phyloP scores from a whole-genome alignment of 345 rosid genomes.

The Euphorbia lathyris region DNA sequence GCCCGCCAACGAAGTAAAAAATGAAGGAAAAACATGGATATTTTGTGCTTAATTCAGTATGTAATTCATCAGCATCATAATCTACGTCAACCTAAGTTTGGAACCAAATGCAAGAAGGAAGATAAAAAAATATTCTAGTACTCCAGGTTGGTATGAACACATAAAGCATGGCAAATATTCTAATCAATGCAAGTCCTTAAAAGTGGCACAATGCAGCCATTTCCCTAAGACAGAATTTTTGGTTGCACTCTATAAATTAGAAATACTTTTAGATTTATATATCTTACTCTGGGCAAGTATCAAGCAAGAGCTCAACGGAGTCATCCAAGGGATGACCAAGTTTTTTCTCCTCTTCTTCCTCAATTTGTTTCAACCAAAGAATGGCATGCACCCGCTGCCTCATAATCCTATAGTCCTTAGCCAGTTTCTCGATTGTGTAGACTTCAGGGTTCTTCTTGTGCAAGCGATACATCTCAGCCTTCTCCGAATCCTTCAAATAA shows the following conservation, averaged over 20 bases:
- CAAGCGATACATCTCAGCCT: slow-evolving; percentile 91
- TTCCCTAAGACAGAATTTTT: not conserved
- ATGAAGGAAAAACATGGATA: not conserved
- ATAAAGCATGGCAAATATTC: not conserved
- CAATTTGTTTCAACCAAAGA: slow-evolving; percentile 87
- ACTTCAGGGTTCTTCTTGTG: slow-evolving; percentile 84
- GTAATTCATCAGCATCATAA: not conserved
- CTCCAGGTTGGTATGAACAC: not conserved
- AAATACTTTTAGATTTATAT: not conserved
- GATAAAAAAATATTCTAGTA: too few relatives aligned
- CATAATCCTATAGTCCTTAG: slow-evolving; percentile 92
- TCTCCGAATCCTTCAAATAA: slow-evolving; percentile 85
- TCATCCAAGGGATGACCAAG: slow-evolving; percentile 83
- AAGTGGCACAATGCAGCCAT: not conserved
- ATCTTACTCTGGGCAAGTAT: slow-evolving; percentile 79
- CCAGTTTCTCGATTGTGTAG: slow-evolving; percentile 72
- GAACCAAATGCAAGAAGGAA: not conserved
- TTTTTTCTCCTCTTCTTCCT: slow-evolving; percentile 89
- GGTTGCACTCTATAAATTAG: not conserved
- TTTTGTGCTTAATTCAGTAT: not conserved
- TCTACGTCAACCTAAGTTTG: not conserved
- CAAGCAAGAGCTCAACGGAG: slow-evolving; percentile 86
- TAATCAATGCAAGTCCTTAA: not conserved
- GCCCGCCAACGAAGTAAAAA: not conserved
- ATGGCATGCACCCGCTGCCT: slow-evolving; percentile 96